Evolutionary conservation across 306 rosid genomes (phyloP).

Genomic region (Psophocarpus tetragonolobus): DNA sequence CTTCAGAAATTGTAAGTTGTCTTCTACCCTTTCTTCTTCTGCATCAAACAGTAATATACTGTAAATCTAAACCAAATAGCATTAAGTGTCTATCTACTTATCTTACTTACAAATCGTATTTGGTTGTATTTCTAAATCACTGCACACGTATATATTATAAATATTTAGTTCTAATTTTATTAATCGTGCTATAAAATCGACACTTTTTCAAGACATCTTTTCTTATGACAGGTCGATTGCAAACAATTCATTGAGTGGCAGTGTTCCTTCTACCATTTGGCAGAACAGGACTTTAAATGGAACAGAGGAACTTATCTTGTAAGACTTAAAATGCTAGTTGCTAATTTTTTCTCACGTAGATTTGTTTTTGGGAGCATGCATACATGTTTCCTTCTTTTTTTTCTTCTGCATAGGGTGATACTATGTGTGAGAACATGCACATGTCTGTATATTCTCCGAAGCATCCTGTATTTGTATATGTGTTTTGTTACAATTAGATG

Average conservation of each 20-base stretch:
- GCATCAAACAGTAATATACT: neutral
- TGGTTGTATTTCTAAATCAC: neutral
- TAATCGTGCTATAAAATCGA: conserved; percentile 1
- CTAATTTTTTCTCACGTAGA: neutral
- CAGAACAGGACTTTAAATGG: conserved; percentile 45
- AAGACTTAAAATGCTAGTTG: conserved; percentile 42
- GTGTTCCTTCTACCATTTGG: conserved; percentile 75
- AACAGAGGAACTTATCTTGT: conserved; percentile 52
- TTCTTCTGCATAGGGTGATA: neutral
- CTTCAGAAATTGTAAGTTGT: conserved; percentile 83
- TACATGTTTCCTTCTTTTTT: neutral
- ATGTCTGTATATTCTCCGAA: neutral
- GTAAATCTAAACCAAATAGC: neutral
- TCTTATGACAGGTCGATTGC: conserved; percentile 73
- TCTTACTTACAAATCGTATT: neutral
- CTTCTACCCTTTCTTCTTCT: conserved; percentile 14
- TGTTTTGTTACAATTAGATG: neutral
- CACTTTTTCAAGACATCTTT: conserved; percentile 13
- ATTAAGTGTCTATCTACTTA: neutral
- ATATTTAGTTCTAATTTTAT: neutral
- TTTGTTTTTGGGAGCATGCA: neutral
- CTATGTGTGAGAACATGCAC: neutral
- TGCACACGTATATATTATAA: neutral
- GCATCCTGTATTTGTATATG: neutral
- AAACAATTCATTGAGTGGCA: conserved; percentile 66